Evolutionary conservation across 805 yeast genomes (phyloP), one percentile per base, ranked within the genome.

Genomic region (Lachancea sp.): DNA sequence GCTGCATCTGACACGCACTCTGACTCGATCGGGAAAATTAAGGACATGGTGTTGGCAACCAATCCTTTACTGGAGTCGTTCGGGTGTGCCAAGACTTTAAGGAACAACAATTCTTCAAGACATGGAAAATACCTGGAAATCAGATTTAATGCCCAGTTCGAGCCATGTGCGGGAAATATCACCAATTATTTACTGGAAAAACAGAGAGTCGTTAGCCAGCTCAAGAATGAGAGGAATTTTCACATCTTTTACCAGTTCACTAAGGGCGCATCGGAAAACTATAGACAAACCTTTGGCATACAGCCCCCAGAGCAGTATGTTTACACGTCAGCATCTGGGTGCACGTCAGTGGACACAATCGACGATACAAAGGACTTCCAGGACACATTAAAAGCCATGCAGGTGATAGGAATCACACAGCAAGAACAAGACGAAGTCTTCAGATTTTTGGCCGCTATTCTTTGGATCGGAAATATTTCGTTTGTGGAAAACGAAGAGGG

Each of bases 11-110:
- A 79, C 13, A 67, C 79, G 7, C 73, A 84, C 17, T 75, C 84
- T 27, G 73, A 72, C n/a, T 78, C 79, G 15, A 91, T 93, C 57
- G 80, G 85, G 50, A 81, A 80, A 58, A 90, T 91, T 66, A 93
- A 90, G 65, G 97, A 93, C 60, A 93, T 93, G 95, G 98, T 93
- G 10, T 73, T 93, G 52, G 99, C 99, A 15, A 93, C 99, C 2
- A 93, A 93, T 62, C 98, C 98, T 2, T 84, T 93, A 56, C 85
- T 93, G 83, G 99, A 93, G 69, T 93, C 98, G 0, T 93, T 93
- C 67, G 99, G 99, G 72, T 93, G 95, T 66, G 98, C 99, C 7
- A 91, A 91, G 63, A 91, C 99, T 2, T 84, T 96, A 16, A 82
- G 99, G 72, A 91, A 91, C 64, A 97, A 91, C 69, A 91, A 91